phyloP scores from a whole-genome alignment of 1,284 basidiomycete genomes.

The Anthracocystis walkeri region DNA sequence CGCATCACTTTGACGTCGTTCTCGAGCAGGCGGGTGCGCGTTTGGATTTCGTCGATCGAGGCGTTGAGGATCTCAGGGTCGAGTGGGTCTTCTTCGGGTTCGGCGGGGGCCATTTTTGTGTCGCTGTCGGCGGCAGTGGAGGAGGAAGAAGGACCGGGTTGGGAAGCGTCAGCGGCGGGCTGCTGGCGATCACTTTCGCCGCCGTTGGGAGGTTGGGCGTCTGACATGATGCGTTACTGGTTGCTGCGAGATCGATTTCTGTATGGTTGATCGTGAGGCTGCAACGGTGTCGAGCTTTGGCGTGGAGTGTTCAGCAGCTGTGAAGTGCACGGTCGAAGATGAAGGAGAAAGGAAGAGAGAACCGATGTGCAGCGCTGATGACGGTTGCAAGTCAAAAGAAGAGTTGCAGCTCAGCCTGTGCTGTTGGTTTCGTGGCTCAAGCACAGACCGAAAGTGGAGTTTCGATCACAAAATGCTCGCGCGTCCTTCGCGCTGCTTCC shows the following conservation, averaged over 20 bases:
- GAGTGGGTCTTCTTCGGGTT: conserved; percentile 49
- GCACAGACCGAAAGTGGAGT: conserved; percentile 28
- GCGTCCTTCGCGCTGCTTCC: conserved; percentile 19
- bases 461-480: conserved; percentile 46
- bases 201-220: conserved; percentile 41
- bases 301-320: neutral
- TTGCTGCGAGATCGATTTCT: neutral
- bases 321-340: too few relatives aligned
- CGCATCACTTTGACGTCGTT: conserved; percentile 69
- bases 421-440: conserved; percentile 17
- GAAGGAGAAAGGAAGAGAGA: neutral
- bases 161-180: conserved; percentile 11
- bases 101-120: conserved; percentile 46
- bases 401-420: conserved; percentile 18
- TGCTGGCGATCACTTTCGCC: conserved; percentile 25
- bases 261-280: too few relatives aligned
- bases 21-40: conserved; percentile 66
- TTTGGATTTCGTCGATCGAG: conserved; percentile 64
- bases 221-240: conserved; percentile 35
- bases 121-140: conserved; percentile 35
- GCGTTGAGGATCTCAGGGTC: conserved; percentile 66
- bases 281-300: neutral
- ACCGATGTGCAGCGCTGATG: neutral
- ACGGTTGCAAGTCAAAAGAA: conserved; percentile 8
- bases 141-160: conserved; percentile 34